Evolutionary conservation across 176 grass and related monocot species (phyloP).

Genomic region (Dactylis glomerata): DNA sequence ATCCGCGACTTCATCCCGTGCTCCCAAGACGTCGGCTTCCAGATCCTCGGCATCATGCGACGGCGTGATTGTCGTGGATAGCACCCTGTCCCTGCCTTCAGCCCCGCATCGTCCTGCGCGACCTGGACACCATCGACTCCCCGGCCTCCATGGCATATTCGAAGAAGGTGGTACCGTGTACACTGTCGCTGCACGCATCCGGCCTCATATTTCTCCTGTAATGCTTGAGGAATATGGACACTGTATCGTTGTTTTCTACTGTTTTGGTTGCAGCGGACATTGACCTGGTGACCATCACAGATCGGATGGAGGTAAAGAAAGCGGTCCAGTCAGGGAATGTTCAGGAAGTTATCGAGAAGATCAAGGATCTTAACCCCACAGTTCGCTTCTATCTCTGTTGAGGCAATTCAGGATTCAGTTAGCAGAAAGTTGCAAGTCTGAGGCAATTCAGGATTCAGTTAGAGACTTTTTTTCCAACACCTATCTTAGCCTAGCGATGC

Average conservation of each 20-base stretch:
- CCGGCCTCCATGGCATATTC: conserved; percentile 53
- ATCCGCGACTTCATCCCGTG: too few relatives aligned
- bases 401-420: too few relatives aligned
- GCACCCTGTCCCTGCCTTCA: neutral
- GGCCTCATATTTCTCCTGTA: neutral
- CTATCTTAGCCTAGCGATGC: too few relatives aligned
- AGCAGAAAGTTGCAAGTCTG: too few relatives aligned
- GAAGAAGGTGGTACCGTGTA: conserved; percentile 70
- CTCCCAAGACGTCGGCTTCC: too few relatives aligned
- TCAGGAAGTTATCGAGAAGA: conserved; percentile 93
- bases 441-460: too few relatives aligned
- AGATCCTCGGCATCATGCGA: too few relatives aligned
- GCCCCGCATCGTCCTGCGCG: conserved; percentile 45
- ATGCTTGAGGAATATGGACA: neutral
- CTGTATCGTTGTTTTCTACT: neutral
- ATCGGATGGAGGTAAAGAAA: conserved; percentile 89
- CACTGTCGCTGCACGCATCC: neutral
- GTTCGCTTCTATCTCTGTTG: conserved; percentile 33
- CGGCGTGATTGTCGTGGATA: conserved; percentile 20
- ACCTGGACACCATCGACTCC: conserved; percentile 48
- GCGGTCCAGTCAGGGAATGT: conserved; percentile 94
- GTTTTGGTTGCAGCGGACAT: conserved; percentile 70
- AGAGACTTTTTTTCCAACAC: too few relatives aligned
- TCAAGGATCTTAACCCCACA: conserved; percentile 93
- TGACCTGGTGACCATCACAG: conserved; percentile 83